phyloP scores from a whole-genome alignment of 2,329 filamentous ascomycete species.

The Phyllosticta paracitricarpa region DNA sequence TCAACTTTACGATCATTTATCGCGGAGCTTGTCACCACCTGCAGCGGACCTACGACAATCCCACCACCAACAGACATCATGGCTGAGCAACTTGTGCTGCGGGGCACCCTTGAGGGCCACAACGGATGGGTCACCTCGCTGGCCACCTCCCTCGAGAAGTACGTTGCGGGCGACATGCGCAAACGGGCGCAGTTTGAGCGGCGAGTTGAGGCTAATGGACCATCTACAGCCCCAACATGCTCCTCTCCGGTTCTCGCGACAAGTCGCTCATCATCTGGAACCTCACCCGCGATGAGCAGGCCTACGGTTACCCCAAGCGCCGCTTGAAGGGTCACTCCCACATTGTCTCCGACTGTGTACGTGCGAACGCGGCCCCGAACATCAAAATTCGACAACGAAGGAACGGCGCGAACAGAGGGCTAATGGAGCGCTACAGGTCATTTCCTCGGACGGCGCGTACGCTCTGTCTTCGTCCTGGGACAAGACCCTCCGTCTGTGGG shows the following conservation, averaged over 20 bases:
- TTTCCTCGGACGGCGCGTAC: constrained; percentile 98
- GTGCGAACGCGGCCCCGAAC: constrained; percentile 32
- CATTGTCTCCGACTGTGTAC: constrained; percentile 99
- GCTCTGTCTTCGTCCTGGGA: constrained; percentile 98
- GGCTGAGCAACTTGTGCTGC: constrained; percentile 92
- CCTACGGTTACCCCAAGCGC: constrained; percentile 98
- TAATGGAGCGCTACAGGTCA: constrained; percentile 54
- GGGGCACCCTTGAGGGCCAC: constrained; percentile 97
- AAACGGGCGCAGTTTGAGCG: constrained; percentile 8
- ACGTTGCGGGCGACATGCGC: constrained; percentile 30
- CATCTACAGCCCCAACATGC: constrained; percentile 82
- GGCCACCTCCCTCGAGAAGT: constrained; percentile 99
- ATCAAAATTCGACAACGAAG: constrained; percentile 4
- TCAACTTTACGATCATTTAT: constrained; percentile 11
- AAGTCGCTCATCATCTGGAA: constrained; percentile 99
- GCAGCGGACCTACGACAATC: constrained; percentile 12
- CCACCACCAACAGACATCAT: constrained; percentile 40
- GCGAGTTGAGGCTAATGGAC: constrained; percentile 20
- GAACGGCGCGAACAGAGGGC: constrained; percentile 28
- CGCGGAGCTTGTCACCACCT: constrained; percentile 10
- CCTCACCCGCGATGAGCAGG: constrained; percentile 94
- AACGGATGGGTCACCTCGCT: constrained; percentile 99
- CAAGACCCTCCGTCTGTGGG: constrained; percentile 99
- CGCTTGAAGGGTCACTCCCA: constrained; percentile 98
- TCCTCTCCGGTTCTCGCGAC: constrained; percentile 93